Evolutionary conservation across 2,329 filamentous ascomycete species (phyloP), one percentile per base, ranked within the genome.

Genomic region (Fragosphaeria purpurea): DNA sequence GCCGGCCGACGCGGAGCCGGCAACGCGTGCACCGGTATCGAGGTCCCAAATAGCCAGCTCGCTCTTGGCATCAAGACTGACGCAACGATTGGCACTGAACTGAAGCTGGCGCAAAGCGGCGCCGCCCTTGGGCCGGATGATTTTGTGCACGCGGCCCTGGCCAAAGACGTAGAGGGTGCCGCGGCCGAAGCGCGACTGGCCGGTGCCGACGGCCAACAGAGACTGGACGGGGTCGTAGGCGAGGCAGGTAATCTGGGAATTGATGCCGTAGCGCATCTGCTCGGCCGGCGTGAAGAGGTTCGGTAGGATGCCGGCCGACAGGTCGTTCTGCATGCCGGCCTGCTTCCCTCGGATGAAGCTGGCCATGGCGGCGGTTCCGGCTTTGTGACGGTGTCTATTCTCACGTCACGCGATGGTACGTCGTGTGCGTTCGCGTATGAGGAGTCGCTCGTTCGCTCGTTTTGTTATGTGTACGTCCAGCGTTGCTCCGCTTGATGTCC

Each of bases 191-290:
- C 86, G 83, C 57, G 85, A 88, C 67, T 94, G 86, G 63, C 82
- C 86, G 41, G 93, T 98, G 53, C 89, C 93, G 56, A 97, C 80
- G 41, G 93, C 93, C 47, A 98, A 76, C 51, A 98, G 81, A 33
- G 90, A 95, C 65, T 98, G 93, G 10, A 96, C 77, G 1, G 93
- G 90, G 58, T 97, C 90, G 70, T 95, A 97, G 54, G 89, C 86
- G 57, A 97, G 71, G 56, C 85, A 86, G 60, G 87, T 79, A 62
- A 84, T 78, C 63, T 83, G 80, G 22, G 84, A 88, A 64, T 85
- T 87, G 66, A 96, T 83, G 54, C 90, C 88, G 65, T 86, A 91
- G 56, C 87, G 81, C 47, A 79, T 79, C 60, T 88, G 86, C 67
- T 95, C 88, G 64, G 96, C 89, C 31, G 91, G 80, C 53, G 79